phyloP scores from a whole-genome alignment of 371 early-diverging fungal species.

The Entomophthora muscae region DNA sequence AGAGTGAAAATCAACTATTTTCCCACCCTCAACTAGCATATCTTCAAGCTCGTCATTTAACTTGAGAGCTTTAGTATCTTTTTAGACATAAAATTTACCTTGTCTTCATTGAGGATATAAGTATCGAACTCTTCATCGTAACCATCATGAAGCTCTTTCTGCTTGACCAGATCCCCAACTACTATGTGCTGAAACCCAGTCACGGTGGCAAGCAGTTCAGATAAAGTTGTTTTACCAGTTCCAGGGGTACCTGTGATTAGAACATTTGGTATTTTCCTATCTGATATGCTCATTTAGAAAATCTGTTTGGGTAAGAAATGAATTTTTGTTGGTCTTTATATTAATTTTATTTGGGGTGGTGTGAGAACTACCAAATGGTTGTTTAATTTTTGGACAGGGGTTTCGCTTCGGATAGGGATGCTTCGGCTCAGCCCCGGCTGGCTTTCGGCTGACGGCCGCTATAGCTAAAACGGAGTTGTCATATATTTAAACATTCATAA shows the following conservation, averaged over 20 bases:
- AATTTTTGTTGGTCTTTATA: too few species aligned
- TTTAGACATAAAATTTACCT: slow-evolving; percentile 22
- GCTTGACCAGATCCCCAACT: slow-evolving; percentile 76
- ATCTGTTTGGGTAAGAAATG: not conserved
- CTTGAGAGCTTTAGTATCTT: slow-evolving; percentile 10
- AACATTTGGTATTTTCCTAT: slow-evolving; percentile 47
- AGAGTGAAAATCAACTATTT: slow-evolving; percentile 84
- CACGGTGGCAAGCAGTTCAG: slow-evolving; percentile 57
- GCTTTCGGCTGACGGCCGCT: too few species aligned
- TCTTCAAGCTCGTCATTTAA: slow-evolving; percentile 77
- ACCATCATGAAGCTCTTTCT: slow-evolving; percentile 71
- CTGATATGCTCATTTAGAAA: not conserved
- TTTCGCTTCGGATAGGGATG: too few species aligned
- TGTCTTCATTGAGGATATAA: slow-evolving; percentile 83
- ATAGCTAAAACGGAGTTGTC: too few species aligned
- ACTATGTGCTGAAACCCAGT: slow-evolving; percentile 55
- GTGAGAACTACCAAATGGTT: too few species aligned
- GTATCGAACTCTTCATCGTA: slow-evolving; percentile 79
- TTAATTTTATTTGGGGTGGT: too few species aligned
- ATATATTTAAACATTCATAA: too few species aligned
- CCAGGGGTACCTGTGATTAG: slow-evolving; percentile 97
- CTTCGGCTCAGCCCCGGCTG: too few species aligned
- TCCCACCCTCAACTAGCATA: slow-evolving; percentile 54
- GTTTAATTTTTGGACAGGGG: too few species aligned
- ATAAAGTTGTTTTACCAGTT: slow-evolving; percentile 91